Evolutionary conservation across 2,329 filamentous ascomycete genomes (phyloP).

Genomic region (Penicillium sp.): DNA sequence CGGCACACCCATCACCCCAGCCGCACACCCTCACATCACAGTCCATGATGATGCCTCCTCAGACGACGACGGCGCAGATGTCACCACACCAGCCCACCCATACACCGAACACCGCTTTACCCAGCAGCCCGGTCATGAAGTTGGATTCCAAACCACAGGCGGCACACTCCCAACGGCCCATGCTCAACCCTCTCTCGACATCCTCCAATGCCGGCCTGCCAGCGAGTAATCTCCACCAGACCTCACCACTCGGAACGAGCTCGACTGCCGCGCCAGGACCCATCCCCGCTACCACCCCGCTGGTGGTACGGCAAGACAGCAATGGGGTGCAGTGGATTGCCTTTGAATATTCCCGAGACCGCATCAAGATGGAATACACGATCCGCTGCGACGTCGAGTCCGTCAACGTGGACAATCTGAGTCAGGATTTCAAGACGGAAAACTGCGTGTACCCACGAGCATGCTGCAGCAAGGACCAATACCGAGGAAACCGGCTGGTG

Average conservation of each 20-base stretch:
- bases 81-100: slow-evolving; percentile 38
- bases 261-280: slow-evolving; percentile 91
- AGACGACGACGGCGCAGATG: slow-evolving; percentile 39
- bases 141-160: slow-evolving; percentile 45
- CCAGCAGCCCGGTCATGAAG: slow-evolving; percentile 56
- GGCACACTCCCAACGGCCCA: slow-evolving; percentile 34
- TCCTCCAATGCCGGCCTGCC: slow-evolving; percentile 52
- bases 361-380: slow-evolving; percentile 99
- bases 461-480: slow-evolving; percentile 92
- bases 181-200: slow-evolving; percentile 47
- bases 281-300: slow-evolving; percentile 91
- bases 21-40: slow-evolving; percentile 57
- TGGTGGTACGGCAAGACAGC: slow-evolving; percentile 90
- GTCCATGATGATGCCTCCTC: slow-evolving; percentile 53
- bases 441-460: slow-evolving; percentile 98
- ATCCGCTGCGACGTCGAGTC: slow-evolving; percentile 98
- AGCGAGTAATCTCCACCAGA: slow-evolving; percentile 31
- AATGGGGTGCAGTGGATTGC: slow-evolving; percentile 99
- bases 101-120: slow-evolving; percentile 56
- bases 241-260: slow-evolving; percentile 61
- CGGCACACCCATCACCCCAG: slow-evolving; percentile 53
- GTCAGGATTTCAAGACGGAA: slow-evolving; percentile 89
- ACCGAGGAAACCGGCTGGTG: slow-evolving; percentile 88
- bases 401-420: slow-evolving; percentile 82
- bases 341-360: slow-evolving; percentile 94